Percentiles rank a stretch among this genome's conserved stretches.
phyloP scores from a whole-genome alignment of 495 filamentous ascomycete species.

The Podospora pseudocomata region DNA sequence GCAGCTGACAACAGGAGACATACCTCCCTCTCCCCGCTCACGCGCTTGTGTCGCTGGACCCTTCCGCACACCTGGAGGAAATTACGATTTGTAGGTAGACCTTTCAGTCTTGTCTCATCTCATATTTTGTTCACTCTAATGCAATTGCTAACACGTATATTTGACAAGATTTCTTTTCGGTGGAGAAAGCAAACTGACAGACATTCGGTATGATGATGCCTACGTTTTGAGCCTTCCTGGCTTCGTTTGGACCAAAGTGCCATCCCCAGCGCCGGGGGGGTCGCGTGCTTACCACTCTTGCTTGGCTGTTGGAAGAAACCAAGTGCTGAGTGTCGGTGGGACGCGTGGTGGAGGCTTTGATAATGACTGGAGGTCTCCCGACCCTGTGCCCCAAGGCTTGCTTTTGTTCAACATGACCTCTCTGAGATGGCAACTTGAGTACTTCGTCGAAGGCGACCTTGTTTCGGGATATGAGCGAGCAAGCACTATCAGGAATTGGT shows the following conservation, averaged over 20 bases:
- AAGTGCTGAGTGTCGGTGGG: neutral
- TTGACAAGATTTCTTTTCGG: neutral
- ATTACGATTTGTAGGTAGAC: neutral
- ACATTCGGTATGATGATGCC: neutral
- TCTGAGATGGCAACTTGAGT: constrained; percentile 4
- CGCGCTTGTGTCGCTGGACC: neutral
- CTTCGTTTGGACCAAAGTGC: constrained; percentile 1
- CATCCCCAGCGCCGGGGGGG: neutral
- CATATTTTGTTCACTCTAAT: neutral
- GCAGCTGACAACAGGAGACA: constrained; percentile 5
- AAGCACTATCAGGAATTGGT: neutral
- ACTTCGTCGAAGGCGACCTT: neutral
- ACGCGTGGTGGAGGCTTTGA: too few species aligned
- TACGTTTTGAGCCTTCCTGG: constrained; percentile 6
- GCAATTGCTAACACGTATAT: neutral
- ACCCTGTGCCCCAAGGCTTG: neutral
- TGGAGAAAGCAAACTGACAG: neutral
- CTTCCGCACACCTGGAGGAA: neutral
- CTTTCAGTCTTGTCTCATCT: too few species aligned
- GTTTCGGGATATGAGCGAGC: neutral
- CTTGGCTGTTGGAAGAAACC: neutral
- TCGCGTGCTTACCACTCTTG: neutral
- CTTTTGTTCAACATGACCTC: constrained; percentile 4
- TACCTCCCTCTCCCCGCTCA: neutral
- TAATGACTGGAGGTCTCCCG: neutral